phyloP scores from a whole-genome alignment of 805 yeast genomes.

The Sugiyamaella chiloensis region DNA sequence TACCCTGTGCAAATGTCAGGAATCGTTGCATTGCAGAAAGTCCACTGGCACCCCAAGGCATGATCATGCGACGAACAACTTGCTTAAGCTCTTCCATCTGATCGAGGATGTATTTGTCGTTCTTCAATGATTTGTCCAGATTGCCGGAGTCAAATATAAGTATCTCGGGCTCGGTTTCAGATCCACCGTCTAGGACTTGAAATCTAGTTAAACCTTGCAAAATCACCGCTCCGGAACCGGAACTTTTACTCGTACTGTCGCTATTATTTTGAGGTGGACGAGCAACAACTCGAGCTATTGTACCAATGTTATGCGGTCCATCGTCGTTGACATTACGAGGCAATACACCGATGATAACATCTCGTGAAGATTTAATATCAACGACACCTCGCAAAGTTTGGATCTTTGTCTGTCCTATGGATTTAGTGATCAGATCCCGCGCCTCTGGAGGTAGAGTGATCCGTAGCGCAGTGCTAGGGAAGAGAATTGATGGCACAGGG shows the following conservation, averaged over 20 bases:
- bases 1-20: slow-evolving; percentile 12
- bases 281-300: slow-evolving; percentile 23
- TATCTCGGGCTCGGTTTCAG: slow-evolving; percentile 4
- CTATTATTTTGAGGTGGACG: slow-evolving; percentile 9
- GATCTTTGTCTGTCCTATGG: slow-evolving; percentile 5
- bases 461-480: slow-evolving; percentile 16
- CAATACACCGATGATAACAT: slow-evolving; percentile 11
- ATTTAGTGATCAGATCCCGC: not conserved
- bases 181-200: slow-evolving; percentile 19
- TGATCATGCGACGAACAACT: slow-evolving; percentile 12
- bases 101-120: slow-evolving; percentile 6
- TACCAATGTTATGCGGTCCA: slow-evolving; percentile 20
- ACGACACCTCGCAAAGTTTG: slow-evolving; percentile 2
- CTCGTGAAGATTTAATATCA: slow-evolving; percentile 10
- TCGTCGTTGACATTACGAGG: slow-evolving; percentile 9
- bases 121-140: not conserved
- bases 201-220: slow-evolving; percentile 22
- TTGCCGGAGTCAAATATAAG: slow-evolving; percentile 7
- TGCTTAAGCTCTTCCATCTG: slow-evolving; percentile 15
- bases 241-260: slow-evolving; percentile 4
- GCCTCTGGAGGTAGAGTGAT: slow-evolving; percentile 9
- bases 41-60: slow-evolving; percentile 13
- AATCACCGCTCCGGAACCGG: slow-evolving; percentile 6
- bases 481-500: slow-evolving; percentile 14
- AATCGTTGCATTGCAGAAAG: slow-evolving; percentile 15